Evolutionary conservation across 2,329 filamentous ascomycete genomes (phyloP).

Genomic region (Hypoxylon sp.): DNA sequence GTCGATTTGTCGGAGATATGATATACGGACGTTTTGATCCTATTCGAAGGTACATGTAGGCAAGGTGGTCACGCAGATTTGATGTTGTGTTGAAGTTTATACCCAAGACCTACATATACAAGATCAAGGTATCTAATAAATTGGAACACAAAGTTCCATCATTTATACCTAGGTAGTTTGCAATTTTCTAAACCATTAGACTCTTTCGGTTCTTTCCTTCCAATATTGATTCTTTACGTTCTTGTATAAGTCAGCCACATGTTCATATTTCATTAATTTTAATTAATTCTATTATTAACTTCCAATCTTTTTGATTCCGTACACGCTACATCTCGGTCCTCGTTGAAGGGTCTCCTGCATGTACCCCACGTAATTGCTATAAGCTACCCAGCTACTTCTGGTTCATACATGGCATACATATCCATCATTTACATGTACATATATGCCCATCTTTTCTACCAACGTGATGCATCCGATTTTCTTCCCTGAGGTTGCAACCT

Average conservation of each 20-base stretch:
- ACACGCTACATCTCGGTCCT: conserved; percentile 11
- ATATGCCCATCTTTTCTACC: conserved; percentile 7
- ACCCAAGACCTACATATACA: not conserved
- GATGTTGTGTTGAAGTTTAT: conserved; percentile 2
- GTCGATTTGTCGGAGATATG: not conserved
- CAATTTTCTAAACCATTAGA: conserved; percentile 5
- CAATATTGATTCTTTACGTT: conserved; percentile 18
- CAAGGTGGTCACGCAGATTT: not conserved
- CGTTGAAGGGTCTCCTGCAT: conserved; percentile 51
- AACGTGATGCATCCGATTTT: conserved; percentile 7
- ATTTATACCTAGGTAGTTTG: too few species aligned
- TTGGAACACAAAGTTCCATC: too few species aligned
- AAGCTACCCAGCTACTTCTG: conserved; percentile 31
- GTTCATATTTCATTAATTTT: conserved; percentile 23
- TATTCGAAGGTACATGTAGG: conserved; percentile 9
- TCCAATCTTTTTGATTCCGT: conserved; percentile 32
- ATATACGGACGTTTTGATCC: conserved; percentile 5
- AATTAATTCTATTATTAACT: conserved; percentile 44
- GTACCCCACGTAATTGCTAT: conserved; percentile 59
- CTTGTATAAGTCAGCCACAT: conserved; percentile 18
- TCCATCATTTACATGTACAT: conserved; percentile 8
- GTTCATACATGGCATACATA: conserved; percentile 11
- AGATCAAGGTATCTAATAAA: conserved; percentile 13
- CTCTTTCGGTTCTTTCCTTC: conserved; percentile 11
- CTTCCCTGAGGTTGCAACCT: conserved; percentile 6